Percentiles rank a stretch among this genome's conserved stretches.
Conservation (phyloP, 139 green algal species). For the Closterium sp. region DNA sequence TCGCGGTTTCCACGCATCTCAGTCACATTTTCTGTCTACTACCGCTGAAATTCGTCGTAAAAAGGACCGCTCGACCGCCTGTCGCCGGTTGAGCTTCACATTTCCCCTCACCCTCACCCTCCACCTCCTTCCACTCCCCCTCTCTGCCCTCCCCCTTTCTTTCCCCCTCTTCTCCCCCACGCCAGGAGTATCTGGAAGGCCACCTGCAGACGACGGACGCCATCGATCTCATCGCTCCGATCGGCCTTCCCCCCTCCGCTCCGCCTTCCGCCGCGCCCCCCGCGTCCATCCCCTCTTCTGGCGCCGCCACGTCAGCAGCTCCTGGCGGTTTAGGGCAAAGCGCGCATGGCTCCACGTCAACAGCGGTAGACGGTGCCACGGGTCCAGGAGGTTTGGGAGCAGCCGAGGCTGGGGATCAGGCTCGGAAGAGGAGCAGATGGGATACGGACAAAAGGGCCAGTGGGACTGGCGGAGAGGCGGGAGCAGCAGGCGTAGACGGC, state of each 20-base stretch:
- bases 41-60: no score
- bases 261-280: not conserved
- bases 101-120: no score
- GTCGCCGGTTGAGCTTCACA: no score
- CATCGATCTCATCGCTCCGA: conserved; percentile 29
- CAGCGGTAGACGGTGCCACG: not conserved
- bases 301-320: not conserved
- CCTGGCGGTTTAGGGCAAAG: not conserved
- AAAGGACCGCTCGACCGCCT: no score
- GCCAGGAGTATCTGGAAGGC: conserved; percentile 26
- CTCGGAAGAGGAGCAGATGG: not conserved
- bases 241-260: not conserved
- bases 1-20: not conserved
- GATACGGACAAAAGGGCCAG: not conserved
- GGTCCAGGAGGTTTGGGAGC: not conserved
- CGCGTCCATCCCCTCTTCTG: not conserved
- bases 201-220: conserved; percentile 11
- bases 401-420: not conserved
- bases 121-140: not conserved
- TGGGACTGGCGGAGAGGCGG: not conserved
- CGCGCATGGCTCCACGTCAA: not conserved
- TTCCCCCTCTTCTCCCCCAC: no score
- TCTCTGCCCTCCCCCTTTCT: not conserved
- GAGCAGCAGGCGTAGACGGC: not conserved
- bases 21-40: no score